A percentile compares a stretch with the other conserved stretches of the same genome.
These are phyloP conservation scores for Pontederia crassipes DNA, from an alignment of 176 grass and related monocot genomes.

Conservation along the genomic window DNA sequence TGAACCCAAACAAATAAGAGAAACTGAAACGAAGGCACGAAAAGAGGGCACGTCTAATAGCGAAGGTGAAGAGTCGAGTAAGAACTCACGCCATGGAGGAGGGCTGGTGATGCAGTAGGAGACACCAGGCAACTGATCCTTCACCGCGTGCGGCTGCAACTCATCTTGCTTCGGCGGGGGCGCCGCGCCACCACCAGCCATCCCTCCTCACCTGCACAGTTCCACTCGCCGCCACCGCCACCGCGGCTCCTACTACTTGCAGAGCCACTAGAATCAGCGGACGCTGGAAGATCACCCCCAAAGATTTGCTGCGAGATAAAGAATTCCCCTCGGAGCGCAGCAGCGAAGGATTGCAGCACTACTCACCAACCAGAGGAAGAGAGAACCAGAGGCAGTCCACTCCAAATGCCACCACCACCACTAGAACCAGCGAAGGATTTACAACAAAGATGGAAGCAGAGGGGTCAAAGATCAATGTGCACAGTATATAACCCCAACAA, in stretches of 20 bases:
- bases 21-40: background rate
- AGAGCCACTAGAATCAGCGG: too few relatives aligned
- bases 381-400: too few relatives aligned
- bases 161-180: conserved; percentile 87
- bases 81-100: conserved; percentile 80
- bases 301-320: too few relatives aligned
- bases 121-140: conserved; percentile 71
- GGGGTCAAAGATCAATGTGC: too few relatives aligned
- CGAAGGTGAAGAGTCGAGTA: conserved; percentile 15
- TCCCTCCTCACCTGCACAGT: conserved; percentile 12
- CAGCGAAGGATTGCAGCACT: too few relatives aligned
- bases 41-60: background rate
- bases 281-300: too few relatives aligned
- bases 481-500: background rate
- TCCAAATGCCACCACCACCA: too few relatives aligned
- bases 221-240: background rate
- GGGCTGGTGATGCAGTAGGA: conserved; percentile 93
- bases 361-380: too few relatives aligned
- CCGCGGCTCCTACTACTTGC: too few relatives aligned
- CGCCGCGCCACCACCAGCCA: conserved; percentile 54
- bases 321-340: too few relatives aligned
- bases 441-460: too few relatives aligned
- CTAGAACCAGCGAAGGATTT: too few relatives aligned
- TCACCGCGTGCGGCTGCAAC: conserved; percentile 72
- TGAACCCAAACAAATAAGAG: background rate